A percentile compares a stretch with the other conserved stretches of the same genome.
Evolutionary conservation across 345 rosid species (phyloP).

Genomic region (Brassica cretica): DNA sequence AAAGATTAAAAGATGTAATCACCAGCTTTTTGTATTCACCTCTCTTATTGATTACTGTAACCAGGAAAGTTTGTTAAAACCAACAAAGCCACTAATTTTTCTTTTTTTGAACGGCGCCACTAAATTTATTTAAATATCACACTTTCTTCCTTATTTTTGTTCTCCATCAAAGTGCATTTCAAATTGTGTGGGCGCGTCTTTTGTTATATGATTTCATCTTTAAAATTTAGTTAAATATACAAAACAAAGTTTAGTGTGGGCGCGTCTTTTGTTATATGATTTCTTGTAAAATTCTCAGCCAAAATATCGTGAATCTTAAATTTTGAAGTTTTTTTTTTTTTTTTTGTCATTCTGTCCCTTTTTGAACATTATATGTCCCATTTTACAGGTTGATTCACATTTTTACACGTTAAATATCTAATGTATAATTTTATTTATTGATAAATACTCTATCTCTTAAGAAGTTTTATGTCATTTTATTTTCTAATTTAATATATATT

Average conservation of each 20-base stretch:
- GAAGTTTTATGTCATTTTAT: background rate
- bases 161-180: constrained; percentile 19
- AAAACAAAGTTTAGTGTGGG: background rate
- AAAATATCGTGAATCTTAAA: background rate
- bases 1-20: constrained; percentile 41
- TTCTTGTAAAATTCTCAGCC: background rate
- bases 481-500: background rate
- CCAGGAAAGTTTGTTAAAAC: constrained; percentile 29
- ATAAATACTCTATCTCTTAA: background rate
- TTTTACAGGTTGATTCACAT: background rate
- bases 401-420: background rate
- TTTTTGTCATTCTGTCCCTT: background rate
- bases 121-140: background rate
- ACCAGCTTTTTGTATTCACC: constrained; percentile 44
- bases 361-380: background rate
- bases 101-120: no score
- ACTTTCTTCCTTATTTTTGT: background rate
- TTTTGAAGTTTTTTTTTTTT: background rate
- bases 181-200: constrained; percentile 30
- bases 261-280: background rate
- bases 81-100: constrained; percentile 30
- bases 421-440: background rate
- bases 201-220: constrained; percentile 3
- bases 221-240: background rate
- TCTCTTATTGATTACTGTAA: constrained; percentile 19